A percentile compares a stretch with the other conserved stretches of the same genome.
Evolutionary conservation across 169 alveolate species (phyloP).

Genomic region (Fabrea salina): DNA sequence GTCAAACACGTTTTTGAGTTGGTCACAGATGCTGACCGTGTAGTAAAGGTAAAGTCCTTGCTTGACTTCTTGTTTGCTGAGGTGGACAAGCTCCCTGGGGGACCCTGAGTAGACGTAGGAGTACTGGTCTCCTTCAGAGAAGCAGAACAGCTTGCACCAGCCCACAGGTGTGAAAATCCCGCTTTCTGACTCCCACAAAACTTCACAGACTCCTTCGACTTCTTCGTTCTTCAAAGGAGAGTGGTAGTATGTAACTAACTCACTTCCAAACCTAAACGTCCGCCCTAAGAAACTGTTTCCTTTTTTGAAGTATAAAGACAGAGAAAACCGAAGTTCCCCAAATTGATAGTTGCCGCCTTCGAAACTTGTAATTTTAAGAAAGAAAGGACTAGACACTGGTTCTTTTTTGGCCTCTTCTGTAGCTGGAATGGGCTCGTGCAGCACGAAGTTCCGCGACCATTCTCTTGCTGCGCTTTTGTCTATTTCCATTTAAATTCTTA

Average conservation of each 20-base stretch:
- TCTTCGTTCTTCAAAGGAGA: not conserved
- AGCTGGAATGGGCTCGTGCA: slow-evolving; percentile 16
- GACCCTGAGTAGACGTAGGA: not conserved
- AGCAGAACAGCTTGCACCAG: not conserved
- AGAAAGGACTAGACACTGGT: not conserved
- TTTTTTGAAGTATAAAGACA: not conserved
- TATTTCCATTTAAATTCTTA: no score
- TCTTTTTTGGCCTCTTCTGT: not conserved
- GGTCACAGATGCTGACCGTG: not conserved
- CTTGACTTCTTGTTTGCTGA: not conserved
- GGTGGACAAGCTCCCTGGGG: not conserved
- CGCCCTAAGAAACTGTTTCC: not conserved
- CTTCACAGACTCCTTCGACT: not conserved
- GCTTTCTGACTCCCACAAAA: not conserved
- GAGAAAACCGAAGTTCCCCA: not conserved
- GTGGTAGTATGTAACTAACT: not conserved
- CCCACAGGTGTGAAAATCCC: not conserved
- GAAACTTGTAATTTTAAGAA: not conserved
- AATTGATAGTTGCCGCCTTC: not conserved
- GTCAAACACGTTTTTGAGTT: not conserved
- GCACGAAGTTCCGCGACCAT: slow-evolving; percentile 10
- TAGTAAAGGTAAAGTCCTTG: not conserved
- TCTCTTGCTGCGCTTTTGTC: not conserved
- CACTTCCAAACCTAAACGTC: not conserved
- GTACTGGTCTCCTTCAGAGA: not conserved